Base-by-base conservation (phyloP, 805 yeast genomes). In the Pichia heedii region DNA sequence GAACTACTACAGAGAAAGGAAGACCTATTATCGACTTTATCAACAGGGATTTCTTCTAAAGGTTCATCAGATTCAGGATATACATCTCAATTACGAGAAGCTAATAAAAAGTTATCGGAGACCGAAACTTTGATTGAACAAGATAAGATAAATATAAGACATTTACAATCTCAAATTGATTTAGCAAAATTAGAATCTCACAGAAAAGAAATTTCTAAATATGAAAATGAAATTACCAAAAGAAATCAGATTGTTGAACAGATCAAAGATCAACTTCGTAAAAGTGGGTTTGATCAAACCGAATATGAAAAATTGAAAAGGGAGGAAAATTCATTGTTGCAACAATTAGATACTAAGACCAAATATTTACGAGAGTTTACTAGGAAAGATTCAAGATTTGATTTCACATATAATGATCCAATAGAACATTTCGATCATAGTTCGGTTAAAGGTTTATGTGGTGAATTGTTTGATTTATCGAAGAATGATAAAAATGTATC, bases 21-120 rank as follows among this genome's bases (percentile, higher is more conserved):
- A 53, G 96, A 89, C 48, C 68, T 89, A 11, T 63, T 86, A 10
- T 83, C 93, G 0, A 81, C 94, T 0, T 68, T 89, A 34, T 79
- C 88, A 0, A 86, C 96, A 0, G 96, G 97, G 54, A 79, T 89
- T n/a, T 84, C 96, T 0, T 76, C 94, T 0, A 79, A 76, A 46
- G 96, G 94, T 43, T 71, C 79, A 0, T 67, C 80, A 0, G 82
- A 80, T 53, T 80, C 84, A 29, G 96, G 96, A 9, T 89, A 85
- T 60, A 65, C 71, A 48, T 72, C 80, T 2, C 95, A 87, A 53
- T 62, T 88, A 35, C 75, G 76, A 45, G 78, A 76, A 38, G 78
- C 77, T 9, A 81, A 81, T 51, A 71, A 71, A 21, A 69, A 67
- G 33, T 58, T 80, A 7, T 73, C 79, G 37, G 71, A 74, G 19